phyloP scores from a whole-genome alignment of 2,329 filamentous ascomycete genomes.

The Bimuria novae-zelandiae region DNA sequence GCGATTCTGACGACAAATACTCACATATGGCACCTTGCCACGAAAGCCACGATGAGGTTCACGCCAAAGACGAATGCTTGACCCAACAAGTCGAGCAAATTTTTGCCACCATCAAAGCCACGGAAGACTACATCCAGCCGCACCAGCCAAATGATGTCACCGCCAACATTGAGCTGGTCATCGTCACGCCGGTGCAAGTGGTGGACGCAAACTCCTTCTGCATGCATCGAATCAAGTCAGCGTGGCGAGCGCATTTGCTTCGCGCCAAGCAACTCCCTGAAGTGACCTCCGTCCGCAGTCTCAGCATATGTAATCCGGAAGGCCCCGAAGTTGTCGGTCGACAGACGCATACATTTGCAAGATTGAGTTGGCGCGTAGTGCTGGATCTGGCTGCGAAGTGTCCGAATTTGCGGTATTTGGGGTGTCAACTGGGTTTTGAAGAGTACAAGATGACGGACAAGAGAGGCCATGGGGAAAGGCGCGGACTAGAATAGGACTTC shows the following conservation, averaged over 20 bases:
- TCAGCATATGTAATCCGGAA: not conserved
- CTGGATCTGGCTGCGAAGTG: not conserved
- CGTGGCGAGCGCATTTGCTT: not conserved
- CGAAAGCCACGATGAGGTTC: not conserved
- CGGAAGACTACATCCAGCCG: not conserved
- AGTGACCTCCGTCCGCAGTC: not conserved
- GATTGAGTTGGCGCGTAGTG: conserved; percentile 1
- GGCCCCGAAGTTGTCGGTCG: not conserved
- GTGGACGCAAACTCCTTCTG: not conserved
- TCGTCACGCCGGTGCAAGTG: not conserved
- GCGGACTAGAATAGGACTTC: too few species aligned
- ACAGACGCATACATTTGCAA: not conserved
- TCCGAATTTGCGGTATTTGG: not conserved
- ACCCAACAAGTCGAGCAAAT: not conserved
- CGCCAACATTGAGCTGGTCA: not conserved
- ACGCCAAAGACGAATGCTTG: not conserved
- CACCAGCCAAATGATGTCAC: too few species aligned
- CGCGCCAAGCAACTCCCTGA: not conserved
- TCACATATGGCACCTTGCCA: too few species aligned
- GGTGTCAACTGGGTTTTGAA: not conserved
- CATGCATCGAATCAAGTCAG: not conserved
- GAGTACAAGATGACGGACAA: not conserved
- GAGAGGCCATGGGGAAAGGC: too few species aligned
- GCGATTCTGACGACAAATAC: too few species aligned
- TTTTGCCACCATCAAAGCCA: not conserved